A percentile compares a stretch with the other conserved stretches of the same genome.
Evolutionary conservation across 148 eudicot species (phyloP).

Genomic region (Camellia granthamiana): DNA sequence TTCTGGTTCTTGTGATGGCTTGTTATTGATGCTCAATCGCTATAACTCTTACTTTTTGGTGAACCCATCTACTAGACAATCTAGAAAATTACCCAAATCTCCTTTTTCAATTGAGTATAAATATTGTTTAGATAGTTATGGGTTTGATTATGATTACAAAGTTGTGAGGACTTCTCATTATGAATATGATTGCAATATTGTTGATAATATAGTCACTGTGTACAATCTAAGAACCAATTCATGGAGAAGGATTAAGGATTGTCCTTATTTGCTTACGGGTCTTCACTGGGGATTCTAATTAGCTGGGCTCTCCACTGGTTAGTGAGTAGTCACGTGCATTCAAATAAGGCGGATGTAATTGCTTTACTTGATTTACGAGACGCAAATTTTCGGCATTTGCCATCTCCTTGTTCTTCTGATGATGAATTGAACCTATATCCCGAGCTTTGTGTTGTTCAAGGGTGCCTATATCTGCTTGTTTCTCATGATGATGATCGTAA

Average conservation of each 20-base stretch:
- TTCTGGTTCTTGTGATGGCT: neutral
- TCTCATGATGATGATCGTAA: too few species aligned
- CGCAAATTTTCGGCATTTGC: neutral
- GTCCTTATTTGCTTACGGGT: too few species aligned
- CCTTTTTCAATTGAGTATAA: too few species aligned
- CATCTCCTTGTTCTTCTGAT: neutral
- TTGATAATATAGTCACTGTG: too few species aligned
- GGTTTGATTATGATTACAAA: neutral
- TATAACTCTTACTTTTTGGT: neutral
- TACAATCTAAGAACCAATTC: too few species aligned
- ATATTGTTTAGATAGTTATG: too few species aligned
- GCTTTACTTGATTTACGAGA: neutral
- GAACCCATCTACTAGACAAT: neutral
- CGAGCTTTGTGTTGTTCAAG: too few species aligned
- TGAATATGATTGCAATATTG: neutral
- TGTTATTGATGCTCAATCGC: neutral
- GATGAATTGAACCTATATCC: too few species aligned
- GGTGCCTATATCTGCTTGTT: neutral
- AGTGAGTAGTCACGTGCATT: too few species aligned
- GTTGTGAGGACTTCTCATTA: neutral
- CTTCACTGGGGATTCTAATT: neutral
- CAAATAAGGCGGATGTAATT: too few species aligned
- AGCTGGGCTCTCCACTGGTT: too few species aligned
- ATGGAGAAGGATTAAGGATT: neutral
- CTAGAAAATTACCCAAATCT: neutral